These are phyloP conservation scores for Penicillium steckii DNA, from an alignment of 495 filamentous ascomycete species.

Conservation along the genomic window DNA sequence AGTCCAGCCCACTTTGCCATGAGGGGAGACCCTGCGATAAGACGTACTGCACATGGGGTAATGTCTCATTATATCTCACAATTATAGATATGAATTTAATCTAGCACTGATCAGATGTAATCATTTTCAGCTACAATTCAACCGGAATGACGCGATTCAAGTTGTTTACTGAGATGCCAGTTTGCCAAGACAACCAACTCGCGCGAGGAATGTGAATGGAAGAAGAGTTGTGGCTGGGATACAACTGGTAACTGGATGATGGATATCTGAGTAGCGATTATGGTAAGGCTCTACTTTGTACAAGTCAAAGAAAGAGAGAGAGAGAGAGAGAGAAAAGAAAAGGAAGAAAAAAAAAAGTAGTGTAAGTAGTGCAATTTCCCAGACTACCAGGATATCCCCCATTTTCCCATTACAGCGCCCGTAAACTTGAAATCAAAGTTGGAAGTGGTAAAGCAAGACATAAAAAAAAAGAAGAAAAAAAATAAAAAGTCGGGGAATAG, in stretches of 20 bases:
- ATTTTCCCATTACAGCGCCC: conserved; percentile 50
- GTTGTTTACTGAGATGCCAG: background rate
- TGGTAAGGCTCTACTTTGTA: background rate
- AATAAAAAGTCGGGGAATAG: conserved; percentile 32
- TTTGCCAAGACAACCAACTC: background rate
- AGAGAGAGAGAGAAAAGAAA: conserved; percentile 1
- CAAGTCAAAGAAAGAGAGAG: background rate
- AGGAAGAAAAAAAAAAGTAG: conserved; percentile 10
- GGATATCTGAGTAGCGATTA: background rate
- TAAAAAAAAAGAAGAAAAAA: conserved; percentile 21
- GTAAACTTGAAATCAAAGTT: conserved; percentile 29
- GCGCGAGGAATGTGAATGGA: background rate
- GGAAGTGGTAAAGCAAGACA: conserved; percentile 19
- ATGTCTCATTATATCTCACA: too few relatives aligned
- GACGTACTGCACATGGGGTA: background rate
- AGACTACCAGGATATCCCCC: conserved; percentile 40
- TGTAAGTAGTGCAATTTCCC: conserved; percentile 36
- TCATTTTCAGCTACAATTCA: too few relatives aligned
- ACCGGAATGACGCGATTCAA: background rate
- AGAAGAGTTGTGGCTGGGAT: too few relatives aligned
- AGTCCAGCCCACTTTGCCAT: background rate
- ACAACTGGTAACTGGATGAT: background rate
- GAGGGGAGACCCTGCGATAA: background rate
- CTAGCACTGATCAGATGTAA: too few relatives aligned
- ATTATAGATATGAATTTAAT: too few relatives aligned